Evolutionary conservation across 306 rosid species (phyloP), one percentile per base, ranked within the genome.

Genomic region (Vigna nakashimae): DNA sequence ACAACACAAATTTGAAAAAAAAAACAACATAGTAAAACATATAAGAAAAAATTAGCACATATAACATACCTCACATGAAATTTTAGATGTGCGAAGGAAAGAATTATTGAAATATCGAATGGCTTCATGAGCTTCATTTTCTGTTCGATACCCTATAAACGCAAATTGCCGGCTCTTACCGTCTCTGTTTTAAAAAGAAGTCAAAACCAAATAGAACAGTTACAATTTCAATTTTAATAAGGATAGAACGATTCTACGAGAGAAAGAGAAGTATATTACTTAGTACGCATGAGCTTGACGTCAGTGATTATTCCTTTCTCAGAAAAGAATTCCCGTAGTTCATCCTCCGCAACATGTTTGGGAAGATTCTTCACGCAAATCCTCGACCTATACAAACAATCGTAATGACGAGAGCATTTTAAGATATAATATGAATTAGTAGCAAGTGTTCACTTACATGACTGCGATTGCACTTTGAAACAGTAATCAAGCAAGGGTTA

Each of bases 351-450:
- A 38, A 75, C 86, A 60, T 88, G 48, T 71, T 89, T 91, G 1
- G 98, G 97, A 60, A 92, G 76, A 84, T 90, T 92, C 84, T 95
- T 95, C 79, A 95, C 99, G 60, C 89, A 87, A 60, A 95, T 86
- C 74, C 98, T 87, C 3, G 99, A 91, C 98, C 98, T 92, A 85
- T 4, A 82, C 81, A 45, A 45, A 45, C 46, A 84, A 49, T 76
- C 51, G 45, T 60, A 45, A 56, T 34, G 18, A 4, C 14, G 9
- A 66, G 4, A 8, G 42, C 34, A 26, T 52, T 46, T 36, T 22
- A 30, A 30, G 50, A 22, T 32, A 5, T 15, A 46, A 24, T n/a
- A 45, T 46, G 70, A 77, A 68, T 48, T 15, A 62, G 26, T 45
- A 17, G 3, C 62, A 48, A 8, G 22, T 6, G n/a, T 71, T 56